Conservation (phyloP, 192 early-diverging fungal genomes). For the Rhizoclosmatium sp. region DNA sequence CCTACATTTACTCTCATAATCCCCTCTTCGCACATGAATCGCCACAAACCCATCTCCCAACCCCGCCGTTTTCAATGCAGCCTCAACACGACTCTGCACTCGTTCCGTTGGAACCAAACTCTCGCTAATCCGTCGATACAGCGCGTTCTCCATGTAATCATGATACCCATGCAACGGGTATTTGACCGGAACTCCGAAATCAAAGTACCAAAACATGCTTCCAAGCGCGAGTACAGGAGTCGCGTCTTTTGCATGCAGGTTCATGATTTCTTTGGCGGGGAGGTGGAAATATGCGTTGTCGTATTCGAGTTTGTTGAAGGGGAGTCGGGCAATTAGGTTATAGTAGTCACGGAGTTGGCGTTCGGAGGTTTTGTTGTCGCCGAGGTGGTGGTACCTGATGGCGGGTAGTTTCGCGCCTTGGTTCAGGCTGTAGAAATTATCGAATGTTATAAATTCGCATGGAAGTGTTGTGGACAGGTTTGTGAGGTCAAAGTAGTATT, state of each 20-base stretch:
- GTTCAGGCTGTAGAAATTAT: slow-evolving; percentile 48
- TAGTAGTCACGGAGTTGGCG: slow-evolving; percentile 47
- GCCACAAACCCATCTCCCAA: slow-evolving; percentile 34
- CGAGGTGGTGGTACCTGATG: slow-evolving; percentile 44
- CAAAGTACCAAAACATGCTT: slow-evolving; percentile 48
- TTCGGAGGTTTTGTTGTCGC: slow-evolving; percentile 36
- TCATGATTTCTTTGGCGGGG: slow-evolving; percentile 9
- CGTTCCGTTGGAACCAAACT: slow-evolving; percentile 19
- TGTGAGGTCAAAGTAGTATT: slow-evolving; percentile 45
- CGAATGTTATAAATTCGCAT: slow-evolving; percentile 40
- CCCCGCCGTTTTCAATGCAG: not conserved
- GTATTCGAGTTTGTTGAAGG: slow-evolving; percentile 39
- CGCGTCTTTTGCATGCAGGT: slow-evolving; percentile 26
- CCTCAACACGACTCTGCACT: not conserved
- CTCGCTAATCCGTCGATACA: slow-evolving; percentile 21
- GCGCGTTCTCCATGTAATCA: slow-evolving; percentile 23
- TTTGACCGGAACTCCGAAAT: slow-evolving; percentile 30
- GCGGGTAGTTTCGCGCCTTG: slow-evolving; percentile 2
- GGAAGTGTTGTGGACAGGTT: slow-evolving; percentile 31
- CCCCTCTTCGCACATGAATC: slow-evolving; percentile 46
- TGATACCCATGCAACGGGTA: slow-evolving; percentile 38
- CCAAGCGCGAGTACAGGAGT: slow-evolving; percentile 42
- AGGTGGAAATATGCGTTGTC: slow-evolving; percentile 42
- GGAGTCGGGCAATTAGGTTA: slow-evolving; percentile 27
- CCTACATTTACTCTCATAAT: slow-evolving; percentile 43